phyloP scores from a whole-genome alignment of 345 rosid genomes.

The Brassica cretica region DNA sequence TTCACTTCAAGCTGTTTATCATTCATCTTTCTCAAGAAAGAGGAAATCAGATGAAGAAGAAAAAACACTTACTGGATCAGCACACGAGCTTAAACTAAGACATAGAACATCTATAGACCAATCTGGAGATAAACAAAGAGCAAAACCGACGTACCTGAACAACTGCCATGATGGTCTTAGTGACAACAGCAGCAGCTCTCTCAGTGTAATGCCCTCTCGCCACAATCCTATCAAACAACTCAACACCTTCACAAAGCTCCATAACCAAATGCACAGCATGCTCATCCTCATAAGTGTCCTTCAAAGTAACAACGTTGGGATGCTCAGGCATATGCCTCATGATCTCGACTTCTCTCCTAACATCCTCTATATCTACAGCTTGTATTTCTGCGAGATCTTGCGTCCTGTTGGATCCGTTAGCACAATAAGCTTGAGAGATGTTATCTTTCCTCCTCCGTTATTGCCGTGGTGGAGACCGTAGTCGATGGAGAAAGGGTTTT shows the following conservation, averaged over 20 bases:
- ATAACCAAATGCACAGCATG: slow-evolving; percentile 88
- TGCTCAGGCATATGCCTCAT: slow-evolving; percentile 89
- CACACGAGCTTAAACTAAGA: too few species aligned
- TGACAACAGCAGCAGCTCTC: slow-evolving; percentile 90
- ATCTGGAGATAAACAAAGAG: too few species aligned
- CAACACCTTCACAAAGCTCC: slow-evolving; percentile 98
- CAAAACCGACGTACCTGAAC: slow-evolving; percentile 86
- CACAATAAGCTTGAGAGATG: slow-evolving; percentile 53
- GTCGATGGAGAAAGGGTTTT: slow-evolving; percentile 71
- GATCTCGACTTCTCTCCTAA: slow-evolving; percentile 94
- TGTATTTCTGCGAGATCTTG: slow-evolving; percentile 65
- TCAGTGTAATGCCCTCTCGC: slow-evolving; percentile 97
- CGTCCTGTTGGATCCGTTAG: slow-evolving; percentile 74
- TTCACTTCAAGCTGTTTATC: too few species aligned
- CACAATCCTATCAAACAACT: slow-evolving; percentile 91
- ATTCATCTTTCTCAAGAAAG: too few species aligned
- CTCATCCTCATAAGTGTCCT: slow-evolving; percentile 87
- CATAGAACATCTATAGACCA: too few species aligned
- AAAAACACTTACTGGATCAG: too few species aligned
- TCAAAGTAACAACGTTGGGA: slow-evolving; percentile 72
- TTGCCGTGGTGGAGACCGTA: slow-evolving; percentile 46
- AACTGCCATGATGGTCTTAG: slow-evolving; percentile 85
- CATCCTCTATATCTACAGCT: slow-evolving; percentile 88
- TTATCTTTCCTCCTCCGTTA: background rate
- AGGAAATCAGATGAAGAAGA: too few species aligned